Evolutionary conservation across 768 basidiomycete species (phyloP), one percentile per base, ranked within the genome.

Genomic region (Tricholoma sp.): DNA sequence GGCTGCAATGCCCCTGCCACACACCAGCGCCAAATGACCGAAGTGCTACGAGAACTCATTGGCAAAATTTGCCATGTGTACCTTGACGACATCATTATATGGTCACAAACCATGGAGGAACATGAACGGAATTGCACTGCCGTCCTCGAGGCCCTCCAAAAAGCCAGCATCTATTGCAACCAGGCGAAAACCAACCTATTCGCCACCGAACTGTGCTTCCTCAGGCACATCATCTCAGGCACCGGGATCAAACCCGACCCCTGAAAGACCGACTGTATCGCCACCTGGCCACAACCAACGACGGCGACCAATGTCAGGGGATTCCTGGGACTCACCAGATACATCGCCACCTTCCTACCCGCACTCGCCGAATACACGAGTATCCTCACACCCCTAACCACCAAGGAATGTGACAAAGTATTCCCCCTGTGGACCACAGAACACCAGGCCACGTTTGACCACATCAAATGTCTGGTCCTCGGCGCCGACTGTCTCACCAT

Each of bases 241-340:
- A 8, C 39, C 4, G 39, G 39, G 18, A 41, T 41, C 16, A 16
- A 41, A 41, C 16, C 39, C 9, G 39, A 41, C n/a, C 39, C 39
- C 39, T n/a, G 16, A 6, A 41, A 41, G n/a, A 41, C n/a, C 18
- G 39, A 41, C 39, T n/a, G 18, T 3, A 41, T 41, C 39, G 5
- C n/a, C n/a, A 8, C 16, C n/a, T 41, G 39, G 39, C 39, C 39
- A 18, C 39, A 41, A 18, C 39, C 39, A n/a, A 41, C 39, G 4
- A 41, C 39, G 18, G 39, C 39, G 4, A 41, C 39, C 39, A 41
- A 41, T 41, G 39, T 41, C 16, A 6, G 39, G 0, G 61, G 66
- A 0, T 76, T 75, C 54, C 56, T 78, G 0, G 72, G 75, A 0
- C 56, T 76, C 0, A 66, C 67, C 0, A 58, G 66, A 27, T 27